A percentile compares a stretch with the other conserved stretches of the same genome.
These are phyloP conservation scores for Kluyveromyces marxianus DNA, from an alignment of 1,139 yeast genomes.

Conservation along the genomic window DNA sequence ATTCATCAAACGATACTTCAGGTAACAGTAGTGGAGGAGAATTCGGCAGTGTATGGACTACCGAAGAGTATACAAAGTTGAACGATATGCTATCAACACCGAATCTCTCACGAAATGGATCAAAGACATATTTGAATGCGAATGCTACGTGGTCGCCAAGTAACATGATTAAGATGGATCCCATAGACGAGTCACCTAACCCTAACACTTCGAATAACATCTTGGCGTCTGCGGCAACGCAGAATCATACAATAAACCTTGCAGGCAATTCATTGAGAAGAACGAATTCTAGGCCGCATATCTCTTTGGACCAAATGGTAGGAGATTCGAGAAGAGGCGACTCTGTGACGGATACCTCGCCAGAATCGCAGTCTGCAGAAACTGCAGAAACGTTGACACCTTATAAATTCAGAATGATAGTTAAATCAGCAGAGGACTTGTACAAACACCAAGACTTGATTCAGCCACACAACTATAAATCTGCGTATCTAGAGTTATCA, in stretches of 20 bases:
- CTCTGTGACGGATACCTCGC: conserved; percentile 6
- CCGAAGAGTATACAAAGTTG: conserved; percentile 52
- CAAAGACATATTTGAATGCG: conserved; percentile 1
- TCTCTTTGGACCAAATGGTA: conserved; percentile 9
- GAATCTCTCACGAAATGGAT: conserved; percentile 1
- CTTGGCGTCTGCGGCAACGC: too few species aligned
- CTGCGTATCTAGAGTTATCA: conserved; percentile 56
- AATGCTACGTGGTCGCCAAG: conserved; percentile 1
- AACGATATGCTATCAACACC: conserved; percentile 41
- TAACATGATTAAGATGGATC: conserved; percentile 2
- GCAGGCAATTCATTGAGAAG: conserved; percentile 5
- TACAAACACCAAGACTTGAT: conserved; percentile 42
- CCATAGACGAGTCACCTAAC: neutral
- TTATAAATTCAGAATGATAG: conserved; percentile 48
- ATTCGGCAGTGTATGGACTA: conserved; percentile 28
- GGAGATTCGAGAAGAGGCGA: conserved; percentile 2
- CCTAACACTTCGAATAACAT: neutral
- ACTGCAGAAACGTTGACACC: conserved; percentile 39
- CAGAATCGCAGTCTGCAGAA: conserved; percentile 6
- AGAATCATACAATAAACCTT: neutral
- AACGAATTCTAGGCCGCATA: conserved; percentile 17
- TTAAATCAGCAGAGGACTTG: conserved; percentile 59
- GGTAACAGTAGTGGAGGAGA: conserved; percentile 1
- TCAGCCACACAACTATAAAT: conserved; percentile 58
- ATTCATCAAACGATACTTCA: neutral